Evolutionary conservation across 352 stramenopile genomes (phyloP).

Genomic region (Aphanomyces euteiches): DNA sequence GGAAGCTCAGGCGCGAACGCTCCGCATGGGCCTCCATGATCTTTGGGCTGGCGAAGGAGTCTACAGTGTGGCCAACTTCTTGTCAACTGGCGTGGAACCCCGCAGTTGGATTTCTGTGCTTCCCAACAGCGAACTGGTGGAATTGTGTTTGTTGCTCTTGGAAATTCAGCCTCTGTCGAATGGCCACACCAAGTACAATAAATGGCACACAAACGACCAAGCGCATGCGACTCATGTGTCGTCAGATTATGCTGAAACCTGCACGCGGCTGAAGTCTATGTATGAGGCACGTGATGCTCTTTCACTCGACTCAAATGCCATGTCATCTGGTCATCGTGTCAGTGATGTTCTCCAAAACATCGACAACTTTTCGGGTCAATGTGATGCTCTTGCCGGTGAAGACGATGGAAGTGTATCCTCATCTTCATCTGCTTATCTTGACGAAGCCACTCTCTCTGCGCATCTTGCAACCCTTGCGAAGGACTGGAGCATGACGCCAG

Average conservation of each 20-base stretch:
- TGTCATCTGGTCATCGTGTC: neutral
- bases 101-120: constrained; percentile 24
- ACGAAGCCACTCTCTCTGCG: constrained; percentile 14
- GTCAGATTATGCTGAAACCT: constrained; percentile 16
- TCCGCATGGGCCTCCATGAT: constrained; percentile 17
- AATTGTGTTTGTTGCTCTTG: constrained; percentile 10
- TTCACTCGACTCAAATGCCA: neutral
- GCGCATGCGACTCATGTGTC: neutral
- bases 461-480: constrained; percentile 10
- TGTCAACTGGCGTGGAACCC: constrained; percentile 14
- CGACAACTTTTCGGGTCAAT: constrained; percentile 16
- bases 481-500: constrained; percentile 23
- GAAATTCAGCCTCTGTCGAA: constrained; percentile 17
- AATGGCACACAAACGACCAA: neutral
- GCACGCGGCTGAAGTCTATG: constrained; percentile 21
- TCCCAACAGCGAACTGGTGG: constrained; percentile 16
- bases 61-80: constrained; percentile 17
- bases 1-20: constrained; percentile 6
- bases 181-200: constrained; percentile 19
- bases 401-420: neutral
- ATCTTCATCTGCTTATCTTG: neutral
- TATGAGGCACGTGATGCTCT: constrained; percentile 16
- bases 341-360: constrained; percentile 4
- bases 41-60: constrained; percentile 19
- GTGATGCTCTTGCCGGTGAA: neutral